Evolutionary conservation across 2,329 filamentous ascomycete genomes (phyloP).

Genomic region (Fusarium liriodendri): DNA sequence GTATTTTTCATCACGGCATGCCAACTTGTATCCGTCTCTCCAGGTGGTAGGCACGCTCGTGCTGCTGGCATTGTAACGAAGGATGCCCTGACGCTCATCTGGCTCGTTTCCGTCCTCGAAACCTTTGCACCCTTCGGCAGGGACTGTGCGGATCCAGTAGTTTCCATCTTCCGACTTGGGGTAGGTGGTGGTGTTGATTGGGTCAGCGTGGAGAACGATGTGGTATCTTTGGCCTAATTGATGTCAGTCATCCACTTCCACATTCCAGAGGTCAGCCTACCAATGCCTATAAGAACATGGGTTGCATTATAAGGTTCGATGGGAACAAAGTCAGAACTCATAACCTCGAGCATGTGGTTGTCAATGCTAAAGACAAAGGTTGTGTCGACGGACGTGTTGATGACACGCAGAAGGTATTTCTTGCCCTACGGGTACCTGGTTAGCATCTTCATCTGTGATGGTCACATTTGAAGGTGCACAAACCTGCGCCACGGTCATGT

Average conservation of each 20-base stretch:
- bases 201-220: neutral
- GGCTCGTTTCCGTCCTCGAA: constrained; percentile 14
- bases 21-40: neutral
- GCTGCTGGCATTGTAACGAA: constrained; percentile 8
- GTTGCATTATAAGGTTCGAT: neutral
- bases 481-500: neutral
- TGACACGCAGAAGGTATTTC: constrained; percentile 8
- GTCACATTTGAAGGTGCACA: neutral
- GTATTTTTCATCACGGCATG: neutral
- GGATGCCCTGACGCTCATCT: constrained; percentile 14
- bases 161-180: neutral
- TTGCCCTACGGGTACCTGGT: neutral
- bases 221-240: neutral
- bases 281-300: neutral
- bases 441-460: neutral
- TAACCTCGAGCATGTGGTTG: constrained; percentile 5
- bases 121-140: constrained; percentile 11
- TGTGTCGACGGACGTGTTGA: constrained; percentile 12
- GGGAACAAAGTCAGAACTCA: constrained; percentile 11
- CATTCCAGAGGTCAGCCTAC: neutral
- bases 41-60: constrained; percentile 9
- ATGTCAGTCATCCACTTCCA: neutral
- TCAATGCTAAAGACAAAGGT: constrained; percentile 10
- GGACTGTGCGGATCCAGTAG: constrained; percentile 12
- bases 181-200: neutral